phyloP scores from a whole-genome alignment of 129 eudicot genomes.

The Ambrosia trifida region DNA sequence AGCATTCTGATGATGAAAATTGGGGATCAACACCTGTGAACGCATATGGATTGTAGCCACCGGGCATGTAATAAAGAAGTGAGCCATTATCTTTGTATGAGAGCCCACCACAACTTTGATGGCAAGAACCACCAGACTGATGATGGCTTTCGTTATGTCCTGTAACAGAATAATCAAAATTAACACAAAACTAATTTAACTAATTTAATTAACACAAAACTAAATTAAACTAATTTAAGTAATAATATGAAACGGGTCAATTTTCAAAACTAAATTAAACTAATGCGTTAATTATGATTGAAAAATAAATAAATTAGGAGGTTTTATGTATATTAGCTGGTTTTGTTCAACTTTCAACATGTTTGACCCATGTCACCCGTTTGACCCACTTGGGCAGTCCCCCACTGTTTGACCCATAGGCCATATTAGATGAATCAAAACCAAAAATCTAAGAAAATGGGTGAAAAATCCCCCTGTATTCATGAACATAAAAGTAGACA shows the following conservation, averaged over 20 bases:
- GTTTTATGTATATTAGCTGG: not conserved
- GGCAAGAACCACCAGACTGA: constrained; percentile 46
- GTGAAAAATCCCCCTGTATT: not conserved
- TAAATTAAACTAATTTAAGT: too few relatives aligned
- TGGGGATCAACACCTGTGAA: constrained; percentile 49
- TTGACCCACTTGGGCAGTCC: not conserved
- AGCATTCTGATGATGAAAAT: constrained; percentile 51
- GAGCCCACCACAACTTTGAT: constrained; percentile 36
- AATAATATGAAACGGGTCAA: too few relatives aligned
- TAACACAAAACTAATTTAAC: not conserved
- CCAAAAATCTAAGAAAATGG: not conserved
- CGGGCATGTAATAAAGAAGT: constrained; percentile 51
- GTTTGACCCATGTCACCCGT: not conserved
- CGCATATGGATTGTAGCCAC: constrained; percentile 58
- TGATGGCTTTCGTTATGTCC: constrained; percentile 47
- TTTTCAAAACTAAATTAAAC: not conserved
- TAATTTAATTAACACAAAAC: not conserved
- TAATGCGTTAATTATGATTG: not conserved
- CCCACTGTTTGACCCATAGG: not conserved
- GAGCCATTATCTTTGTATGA: constrained; percentile 51
- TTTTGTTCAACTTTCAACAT: not conserved
- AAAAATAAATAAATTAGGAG: not conserved
- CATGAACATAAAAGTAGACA: not conserved
- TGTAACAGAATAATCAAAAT: constrained; percentile 23
- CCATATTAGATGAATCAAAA: not conserved